Evolutionary conservation across 108 stramenopile species (phyloP).

Genomic region (Discostella stelligeroides): DNA sequence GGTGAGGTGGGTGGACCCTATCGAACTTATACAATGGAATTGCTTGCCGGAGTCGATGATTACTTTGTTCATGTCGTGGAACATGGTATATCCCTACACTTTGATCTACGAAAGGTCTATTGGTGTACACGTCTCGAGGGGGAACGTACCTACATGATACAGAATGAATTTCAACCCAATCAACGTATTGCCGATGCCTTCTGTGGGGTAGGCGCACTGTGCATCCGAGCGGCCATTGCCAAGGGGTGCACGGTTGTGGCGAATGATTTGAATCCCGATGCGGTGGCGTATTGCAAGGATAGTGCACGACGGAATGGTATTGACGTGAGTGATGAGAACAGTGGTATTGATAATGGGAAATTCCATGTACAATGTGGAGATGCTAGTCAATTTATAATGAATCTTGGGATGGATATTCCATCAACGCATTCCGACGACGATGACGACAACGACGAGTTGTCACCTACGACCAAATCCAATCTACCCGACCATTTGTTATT

Average conservation of each 20-base stretch:
- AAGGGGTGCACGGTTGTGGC: slow-evolving; percentile 63
- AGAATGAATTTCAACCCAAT: slow-evolving; percentile 55
- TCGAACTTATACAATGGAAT: slow-evolving; percentile 92
- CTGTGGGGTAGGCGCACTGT: slow-evolving; percentile 96
- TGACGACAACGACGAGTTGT: neutral
- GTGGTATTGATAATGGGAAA: slow-evolving; percentile 28
- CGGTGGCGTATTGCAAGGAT: slow-evolving; percentile 56
- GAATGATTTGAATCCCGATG: slow-evolving; percentile 92
- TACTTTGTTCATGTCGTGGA: slow-evolving; percentile 78
- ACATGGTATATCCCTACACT: slow-evolving; percentile 72
- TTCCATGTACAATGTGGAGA: slow-evolving; percentile 63
- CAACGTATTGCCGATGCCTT: slow-evolving; percentile 89
- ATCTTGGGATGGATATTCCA: slow-evolving; percentile 53
- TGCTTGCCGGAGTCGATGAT: slow-evolving; percentile 85
- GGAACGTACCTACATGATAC: slow-evolving; percentile 82
- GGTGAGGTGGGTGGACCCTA: slow-evolving; percentile 90
- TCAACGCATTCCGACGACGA: slow-evolving; percentile 6
- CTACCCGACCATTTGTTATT: slow-evolving; percentile 82
- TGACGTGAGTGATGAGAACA: slow-evolving; percentile 10
- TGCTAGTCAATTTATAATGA: slow-evolving; percentile 80
- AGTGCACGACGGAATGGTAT: slow-evolving; percentile 59
- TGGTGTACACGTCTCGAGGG: slow-evolving; percentile 92
- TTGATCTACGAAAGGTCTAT: slow-evolving; percentile 94
- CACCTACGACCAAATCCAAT: neutral
- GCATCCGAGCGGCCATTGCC: slow-evolving; percentile 68